Base-by-base conservation (phyloP, 106 monocot species). In the Dendrobium officinale region DNA sequence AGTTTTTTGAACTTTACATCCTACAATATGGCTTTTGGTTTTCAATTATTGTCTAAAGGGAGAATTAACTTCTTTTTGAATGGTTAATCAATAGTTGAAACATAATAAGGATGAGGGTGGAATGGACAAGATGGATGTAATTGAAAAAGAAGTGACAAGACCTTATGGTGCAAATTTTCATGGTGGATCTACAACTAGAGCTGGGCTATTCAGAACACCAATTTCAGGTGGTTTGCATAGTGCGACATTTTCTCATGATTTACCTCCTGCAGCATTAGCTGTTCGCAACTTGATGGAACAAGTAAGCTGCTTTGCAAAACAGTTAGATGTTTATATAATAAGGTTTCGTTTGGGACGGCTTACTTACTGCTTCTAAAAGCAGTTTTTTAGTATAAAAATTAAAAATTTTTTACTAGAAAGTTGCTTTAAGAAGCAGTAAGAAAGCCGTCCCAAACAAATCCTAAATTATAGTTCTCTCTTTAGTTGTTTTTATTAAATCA, bases 261-360 rank as follows among this genome's bases (percentile, higher is more conserved):
- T 93, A 75, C 93, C 93, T 81, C 80, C 75, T 31, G 90, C 93
- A 17, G 90, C 88, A 6, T 86, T 93, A 82, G 90, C 93, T 84
- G 93, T 93, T 75, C 90, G 93, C 26, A 93, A 93, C 80, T 77
- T 93, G 49, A 93, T 93, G 89, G 92, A 92, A 55, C 92, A 92
- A 76, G 92, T 92, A 78, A 74, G 22, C 33, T 76, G 3, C 33
- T 59, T 42, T 42, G 55, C 20, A 42, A 4, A 9, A 7, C 68
- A 44, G 55, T 73, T 49, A 55, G 49, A 33, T 37, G 7, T 73
- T 37, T 70, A 17, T 6, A 70, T 2, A 31, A 40, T 3, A 31
- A 31, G 31, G 31, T 0, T 31, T 31, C 31, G 0, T 31, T 31
- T 31, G 31, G 31, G 31, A 31, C 31, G 31, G 1, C 31, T 31